Percentiles rank a stretch among this genome's conserved stretches.
Evolutionary conservation across 1,139 yeast genomes (phyloP).

Genomic region (Hansenula sp.): DNA sequence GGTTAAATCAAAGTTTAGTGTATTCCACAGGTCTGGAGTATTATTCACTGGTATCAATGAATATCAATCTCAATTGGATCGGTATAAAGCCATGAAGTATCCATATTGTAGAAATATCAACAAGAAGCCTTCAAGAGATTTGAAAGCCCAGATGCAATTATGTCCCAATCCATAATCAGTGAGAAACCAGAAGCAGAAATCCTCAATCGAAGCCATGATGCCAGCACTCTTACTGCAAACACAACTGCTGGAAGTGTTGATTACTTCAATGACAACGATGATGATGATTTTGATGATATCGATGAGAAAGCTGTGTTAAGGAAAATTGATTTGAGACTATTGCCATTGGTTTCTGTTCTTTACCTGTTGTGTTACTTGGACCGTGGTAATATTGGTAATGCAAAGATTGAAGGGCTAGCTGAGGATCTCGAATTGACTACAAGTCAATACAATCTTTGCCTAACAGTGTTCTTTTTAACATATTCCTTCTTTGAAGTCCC

Average conservation of each 20-base stretch:
- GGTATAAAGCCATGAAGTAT: too few relatives aligned
- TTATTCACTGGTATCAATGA: too few relatives aligned
- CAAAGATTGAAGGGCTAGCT: conserved; percentile 54
- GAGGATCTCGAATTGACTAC: conserved; percentile 46
- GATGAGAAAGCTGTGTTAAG: conserved; percentile 28
- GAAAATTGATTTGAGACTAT: conserved; percentile 41
- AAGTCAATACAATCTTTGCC: conserved; percentile 46
- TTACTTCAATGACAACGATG: conserved; percentile 30
- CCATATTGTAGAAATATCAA: too few relatives aligned
- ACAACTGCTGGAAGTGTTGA: neutral
- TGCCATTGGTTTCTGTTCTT: conserved; percentile 47
- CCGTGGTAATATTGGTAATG: conserved; percentile 59
- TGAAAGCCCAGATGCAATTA: too few relatives aligned
- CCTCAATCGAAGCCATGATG: too few relatives aligned
- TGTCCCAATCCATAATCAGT: too few relatives aligned
- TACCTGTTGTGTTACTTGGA: conserved; percentile 55
- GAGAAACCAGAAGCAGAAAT: too few relatives aligned
- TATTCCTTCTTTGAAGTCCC: conserved; percentile 56
- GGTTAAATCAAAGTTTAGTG: too few relatives aligned
- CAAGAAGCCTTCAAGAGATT: too few relatives aligned
- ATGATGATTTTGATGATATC: conserved; percentile 19
- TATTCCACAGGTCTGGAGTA: too few relatives aligned
- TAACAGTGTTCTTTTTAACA: conserved; percentile 54
- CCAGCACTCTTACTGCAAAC: neutral
- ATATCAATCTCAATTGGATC: too few relatives aligned